A percentile compares a stretch with the other conserved stretches of the same genome.
Evolutionary conservation across 2,329 filamentous ascomycete species (phyloP).

Genomic region (Leptosphaerulina australis): DNA sequence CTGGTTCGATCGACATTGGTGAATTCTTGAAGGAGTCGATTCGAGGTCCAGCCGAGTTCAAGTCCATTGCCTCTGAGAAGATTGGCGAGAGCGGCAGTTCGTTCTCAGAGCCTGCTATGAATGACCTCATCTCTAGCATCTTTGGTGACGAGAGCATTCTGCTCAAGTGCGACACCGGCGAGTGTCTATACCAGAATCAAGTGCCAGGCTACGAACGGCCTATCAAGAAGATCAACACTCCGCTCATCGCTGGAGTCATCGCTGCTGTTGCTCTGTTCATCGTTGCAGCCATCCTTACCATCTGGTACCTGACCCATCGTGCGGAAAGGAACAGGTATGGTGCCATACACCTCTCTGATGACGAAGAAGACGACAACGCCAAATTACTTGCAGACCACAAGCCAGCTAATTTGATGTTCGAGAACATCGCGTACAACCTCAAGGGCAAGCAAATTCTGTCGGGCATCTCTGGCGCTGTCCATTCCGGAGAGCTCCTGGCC

Average conservation of each 20-base stretch:
- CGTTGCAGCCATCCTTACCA: constrained; percentile 78
- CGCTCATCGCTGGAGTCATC: constrained; percentile 92
- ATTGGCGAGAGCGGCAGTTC: constrained; percentile 73
- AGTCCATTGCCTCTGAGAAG: constrained; percentile 64
- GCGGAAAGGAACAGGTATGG: constrained; percentile 66
- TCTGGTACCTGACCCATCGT: constrained; percentile 88
- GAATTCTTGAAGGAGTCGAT: constrained; percentile 86
- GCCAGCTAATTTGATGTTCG: constrained; percentile 84
- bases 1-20: constrained; percentile 87
- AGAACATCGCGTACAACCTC: constrained; percentile 83
- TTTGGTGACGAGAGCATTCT: constrained; percentile 93
- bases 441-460: constrained; percentile 87
- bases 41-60: constrained; percentile 84
- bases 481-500: constrained; percentile 91
- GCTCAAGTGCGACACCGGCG: constrained; percentile 80
- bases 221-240: constrained; percentile 94
- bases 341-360: constrained; percentile 77
- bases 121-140: constrained; percentile 82
- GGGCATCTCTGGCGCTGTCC: constrained; percentile 82
- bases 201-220: constrained; percentile 88
- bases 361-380: constrained; percentile 81
- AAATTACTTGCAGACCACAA: constrained; percentile 92
- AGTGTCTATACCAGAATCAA: constrained; percentile 91
- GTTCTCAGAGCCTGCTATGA: constrained; percentile 92
- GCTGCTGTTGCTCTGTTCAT: constrained; percentile 84